Base-by-base conservation (phyloP, 495 filamentous ascomycete species). In the Daldinia decipiens region DNA sequence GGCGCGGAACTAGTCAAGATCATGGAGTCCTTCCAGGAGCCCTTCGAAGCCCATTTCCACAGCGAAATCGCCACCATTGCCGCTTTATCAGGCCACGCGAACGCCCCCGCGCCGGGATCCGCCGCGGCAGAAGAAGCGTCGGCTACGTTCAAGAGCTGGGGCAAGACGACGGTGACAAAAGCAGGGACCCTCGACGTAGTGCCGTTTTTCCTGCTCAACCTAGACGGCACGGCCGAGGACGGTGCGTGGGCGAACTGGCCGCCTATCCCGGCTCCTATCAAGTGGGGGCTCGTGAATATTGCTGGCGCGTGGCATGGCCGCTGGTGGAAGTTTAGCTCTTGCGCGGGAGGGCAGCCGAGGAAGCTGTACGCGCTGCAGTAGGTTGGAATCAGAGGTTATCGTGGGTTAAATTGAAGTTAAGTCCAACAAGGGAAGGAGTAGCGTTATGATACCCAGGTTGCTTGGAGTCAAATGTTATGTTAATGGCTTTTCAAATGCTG, bases 191-290 rank as follows among this genome's bases (percentile, higher is more conserved):
- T 78, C 9, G 84, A 86, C 65, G 83, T 83, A 5, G 81, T 88
- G 27, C 86, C 85, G 0, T 85, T 88, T 73, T 86, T 88, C 77
- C 77, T 87, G 61, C 76, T 87, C 54, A 87, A 88, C 65, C 77
- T 87, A 19, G 86, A 88, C 72, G 76, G 78, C 40, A 83, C 82
- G 15, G 81, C 76, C 58, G 86, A 88, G 79, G 85, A 84, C 39
- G 86, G 86, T 31, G 62, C 79, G 59, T 87, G 86, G 85, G 76
- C 74, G 13, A 78, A 81, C 62, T 85, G 83, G 83, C 83, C 82
- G 2, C 83, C 83, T 2, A 85, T 85, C 68, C 83, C 83, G 19
- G 78, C 79, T 13, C 81, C 82, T 2, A 76, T 85, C 53, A 78
- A 76, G 27, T 85, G 83, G 83, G 80, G 79, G 0, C 59, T 85